Evolutionary conservation across 176 grass and related monocot species (phyloP).

Genomic region (Oryza nivara): DNA sequence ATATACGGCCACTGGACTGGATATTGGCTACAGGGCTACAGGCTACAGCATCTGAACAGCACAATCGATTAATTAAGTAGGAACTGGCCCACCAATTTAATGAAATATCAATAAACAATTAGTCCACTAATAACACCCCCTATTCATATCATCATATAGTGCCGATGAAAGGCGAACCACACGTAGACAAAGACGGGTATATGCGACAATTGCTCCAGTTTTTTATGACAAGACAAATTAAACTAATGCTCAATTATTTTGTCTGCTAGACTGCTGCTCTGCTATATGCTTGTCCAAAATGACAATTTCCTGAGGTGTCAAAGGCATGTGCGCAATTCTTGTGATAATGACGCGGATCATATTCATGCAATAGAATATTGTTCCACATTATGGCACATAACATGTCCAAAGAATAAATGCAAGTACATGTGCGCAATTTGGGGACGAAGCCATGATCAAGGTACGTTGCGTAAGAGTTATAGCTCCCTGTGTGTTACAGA

Average conservation of each 20-base stretch:
- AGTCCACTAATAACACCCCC: not conserved
- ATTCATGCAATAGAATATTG: not conserved
- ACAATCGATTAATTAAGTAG: not conserved
- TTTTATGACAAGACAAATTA: not conserved
- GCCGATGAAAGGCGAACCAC: not conserved
- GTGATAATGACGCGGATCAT: not conserved
- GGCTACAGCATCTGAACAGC: not conserved
- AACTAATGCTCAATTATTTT: not conserved
- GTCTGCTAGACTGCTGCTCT: not conserved
- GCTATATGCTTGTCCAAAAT: not conserved
- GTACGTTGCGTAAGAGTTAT: not conserved
- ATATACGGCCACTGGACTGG: not conserved
- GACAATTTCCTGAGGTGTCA: not conserved
- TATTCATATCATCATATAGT: not conserved
- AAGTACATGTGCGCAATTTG: slow-evolving; percentile 1
- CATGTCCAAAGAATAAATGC: not conserved
- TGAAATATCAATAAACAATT: not conserved
- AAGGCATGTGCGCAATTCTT: slow-evolving; percentile 13
- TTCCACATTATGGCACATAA: slow-evolving; percentile 8
- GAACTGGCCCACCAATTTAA: not conserved
- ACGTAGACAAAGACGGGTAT: not conserved
- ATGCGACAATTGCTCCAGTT: not conserved
- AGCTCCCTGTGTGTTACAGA: not conserved
- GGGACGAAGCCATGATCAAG: not conserved
- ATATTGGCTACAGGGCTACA: not conserved